phyloP scores from a whole-genome alignment of 495 filamentous ascomycete genomes.

The Thermothielavioides terrestris region DNA sequence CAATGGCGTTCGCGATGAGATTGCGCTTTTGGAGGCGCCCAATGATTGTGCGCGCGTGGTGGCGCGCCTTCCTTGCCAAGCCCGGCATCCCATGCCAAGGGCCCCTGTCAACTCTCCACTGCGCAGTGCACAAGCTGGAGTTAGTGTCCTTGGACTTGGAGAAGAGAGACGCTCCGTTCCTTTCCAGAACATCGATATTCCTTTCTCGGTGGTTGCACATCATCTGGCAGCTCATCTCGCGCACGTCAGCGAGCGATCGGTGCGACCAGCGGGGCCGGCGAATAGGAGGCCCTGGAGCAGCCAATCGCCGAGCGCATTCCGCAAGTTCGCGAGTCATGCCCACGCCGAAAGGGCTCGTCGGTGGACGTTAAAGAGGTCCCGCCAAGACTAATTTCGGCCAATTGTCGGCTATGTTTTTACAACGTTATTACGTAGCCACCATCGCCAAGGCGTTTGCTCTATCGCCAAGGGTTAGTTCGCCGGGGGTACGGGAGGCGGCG shows the following conservation, averaged over 20 bases:
- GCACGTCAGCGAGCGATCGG: background rate
- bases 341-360: too few relatives aligned
- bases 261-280: background rate
- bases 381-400: too few relatives aligned
- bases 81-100: background rate
- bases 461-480: too few relatives aligned
- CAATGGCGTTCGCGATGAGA: constrained; percentile 4
- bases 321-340: background rate
- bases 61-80: constrained; percentile 7
- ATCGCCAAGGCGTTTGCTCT: too few relatives aligned
- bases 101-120: background rate
- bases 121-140: background rate
- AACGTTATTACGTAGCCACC: too few relatives aligned
- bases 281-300: background rate
- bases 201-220: background rate
- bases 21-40: constrained; percentile 14
- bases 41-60: constrained; percentile 12
- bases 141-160: background rate
- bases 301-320: background rate
- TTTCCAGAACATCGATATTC: constrained; percentile 10
- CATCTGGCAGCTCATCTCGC: background rate
- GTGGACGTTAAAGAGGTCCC: too few relatives aligned
- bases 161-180: background rate
- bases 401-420: too few relatives aligned
- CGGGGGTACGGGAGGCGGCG: too few relatives aligned